These are phyloP conservation scores for Diaporthe ampelina DNA, from an alignment of 2,329 filamentous ascomycete species.

Conservation along the genomic window DNA sequence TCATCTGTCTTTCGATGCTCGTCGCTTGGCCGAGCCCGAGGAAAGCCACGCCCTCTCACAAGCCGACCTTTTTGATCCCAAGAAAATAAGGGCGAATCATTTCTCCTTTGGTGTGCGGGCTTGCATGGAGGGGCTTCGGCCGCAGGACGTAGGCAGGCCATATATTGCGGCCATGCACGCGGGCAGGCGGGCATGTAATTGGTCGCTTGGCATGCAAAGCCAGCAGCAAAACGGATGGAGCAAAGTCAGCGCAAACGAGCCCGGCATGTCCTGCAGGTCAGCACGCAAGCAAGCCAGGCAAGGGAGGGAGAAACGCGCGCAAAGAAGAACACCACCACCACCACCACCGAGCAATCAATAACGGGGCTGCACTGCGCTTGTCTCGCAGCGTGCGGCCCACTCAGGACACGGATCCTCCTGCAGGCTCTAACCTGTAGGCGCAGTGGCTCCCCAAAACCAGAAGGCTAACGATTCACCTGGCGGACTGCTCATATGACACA, in stretches of 20 bases:
- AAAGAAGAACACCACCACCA: not conserved
- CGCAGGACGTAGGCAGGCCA: constrained; percentile 31
- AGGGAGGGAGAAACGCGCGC: constrained; percentile 30
- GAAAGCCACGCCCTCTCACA: constrained; percentile 22
- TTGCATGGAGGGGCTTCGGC: constrained; percentile 30
- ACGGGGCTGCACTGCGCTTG: constrained; percentile 22
- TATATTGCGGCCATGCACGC: constrained; percentile 35
- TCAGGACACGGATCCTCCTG: constrained; percentile 12
- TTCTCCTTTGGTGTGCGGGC: constrained; percentile 28
- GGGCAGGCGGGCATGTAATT: constrained; percentile 7
- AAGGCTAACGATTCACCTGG: not conserved
- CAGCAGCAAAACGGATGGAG: constrained; percentile 4
- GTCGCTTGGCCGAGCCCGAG: constrained; percentile 13
- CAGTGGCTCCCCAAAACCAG: constrained; percentile 10
- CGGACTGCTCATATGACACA: not conserved
- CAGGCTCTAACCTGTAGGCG: constrained; percentile 6
- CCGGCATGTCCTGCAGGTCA: constrained; percentile 11
- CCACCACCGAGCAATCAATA: not conserved
- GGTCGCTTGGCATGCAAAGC: constrained; percentile 24
- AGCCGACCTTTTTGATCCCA: constrained; percentile 13
- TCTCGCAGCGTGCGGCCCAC: constrained; percentile 13
- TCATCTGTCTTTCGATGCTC: constrained; percentile 24
- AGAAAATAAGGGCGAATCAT: constrained; percentile 25
- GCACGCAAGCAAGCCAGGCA: not conserved
- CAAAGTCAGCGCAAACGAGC: constrained; percentile 9